These are phyloP conservation scores for Macrocybe sp. DNA, from an alignment of 1,284 basidiomycete species.

Conservation along the genomic window DNA sequence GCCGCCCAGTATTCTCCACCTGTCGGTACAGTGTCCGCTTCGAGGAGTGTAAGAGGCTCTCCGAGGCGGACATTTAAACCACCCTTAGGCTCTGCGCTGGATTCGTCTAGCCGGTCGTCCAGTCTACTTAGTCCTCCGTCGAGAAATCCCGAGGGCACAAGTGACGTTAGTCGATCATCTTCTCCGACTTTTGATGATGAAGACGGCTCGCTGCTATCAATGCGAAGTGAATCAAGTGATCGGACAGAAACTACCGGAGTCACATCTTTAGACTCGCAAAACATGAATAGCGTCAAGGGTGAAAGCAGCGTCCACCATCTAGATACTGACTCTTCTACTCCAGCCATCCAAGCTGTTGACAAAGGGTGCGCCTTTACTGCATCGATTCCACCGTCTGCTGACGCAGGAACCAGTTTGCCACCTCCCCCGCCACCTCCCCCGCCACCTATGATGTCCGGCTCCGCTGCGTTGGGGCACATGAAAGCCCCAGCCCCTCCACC, in stretches of 20 bases:
- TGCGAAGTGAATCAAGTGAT: slow-evolving; percentile 38
- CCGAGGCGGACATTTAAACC: slow-evolving; percentile 48
- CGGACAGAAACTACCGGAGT: slow-evolving; percentile 44
- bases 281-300: slow-evolving; percentile 21
- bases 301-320: too few relatives aligned
- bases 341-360: too few relatives aligned
- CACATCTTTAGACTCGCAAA: slow-evolving; percentile 52
- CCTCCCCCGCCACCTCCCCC: slow-evolving; percentile 28
- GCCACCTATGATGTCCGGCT: slow-evolving; percentile 19
- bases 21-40: slow-evolving; percentile 51
- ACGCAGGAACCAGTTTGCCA: slow-evolving; percentile 21
- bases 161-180: slow-evolving; percentile 31
- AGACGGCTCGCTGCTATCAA: slow-evolving; percentile 53
- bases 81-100: slow-evolving; percentile 27
- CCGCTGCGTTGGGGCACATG: too few relatives aligned
- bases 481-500: slow-evolving; percentile 19
- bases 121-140: slow-evolving; percentile 38
- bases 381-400: slow-evolving; percentile 23
- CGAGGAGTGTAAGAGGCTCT: slow-evolving; percentile 62
- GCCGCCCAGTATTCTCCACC: slow-evolving; percentile 46
- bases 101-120: slow-evolving; percentile 34
- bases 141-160: slow-evolving; percentile 38
- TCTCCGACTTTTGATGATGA: slow-evolving; percentile 44
- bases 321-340: too few relatives aligned
- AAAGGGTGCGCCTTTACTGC: too few relatives aligned